Evolutionary conservation across 768 basidiomycete species (phyloP).

Genomic region (Lactarius deliciosus): DNA sequence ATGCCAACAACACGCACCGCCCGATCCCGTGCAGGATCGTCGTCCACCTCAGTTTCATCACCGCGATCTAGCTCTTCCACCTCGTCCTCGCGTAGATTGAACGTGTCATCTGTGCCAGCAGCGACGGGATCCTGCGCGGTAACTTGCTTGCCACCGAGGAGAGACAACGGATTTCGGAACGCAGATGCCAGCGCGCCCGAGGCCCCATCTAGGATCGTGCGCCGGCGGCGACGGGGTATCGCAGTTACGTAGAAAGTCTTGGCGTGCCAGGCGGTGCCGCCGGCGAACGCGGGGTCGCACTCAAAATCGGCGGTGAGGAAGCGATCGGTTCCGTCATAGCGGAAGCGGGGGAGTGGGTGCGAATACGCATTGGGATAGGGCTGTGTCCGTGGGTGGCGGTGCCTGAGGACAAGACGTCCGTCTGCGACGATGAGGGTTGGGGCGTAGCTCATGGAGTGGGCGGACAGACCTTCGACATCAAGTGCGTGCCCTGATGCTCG

Average conservation of each 20-base stretch:
- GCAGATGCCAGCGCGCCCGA: constrained; percentile 62
- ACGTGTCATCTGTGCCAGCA: constrained; percentile 30
- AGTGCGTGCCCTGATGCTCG: constrained; percentile 78
- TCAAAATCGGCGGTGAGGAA: constrained; percentile 62
- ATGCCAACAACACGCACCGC: constrained; percentile 57
- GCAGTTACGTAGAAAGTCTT: constrained; percentile 63
- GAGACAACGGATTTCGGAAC: constrained; percentile 55
- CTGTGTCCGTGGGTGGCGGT: constrained; percentile 68
- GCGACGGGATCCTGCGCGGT: constrained; percentile 24
- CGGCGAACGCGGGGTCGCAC: constrained; percentile 57
- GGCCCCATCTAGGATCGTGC: constrained; percentile 69
- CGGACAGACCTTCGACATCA: constrained; percentile 64
- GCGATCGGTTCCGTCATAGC: constrained; percentile 52
- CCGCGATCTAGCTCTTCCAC: constrained; percentile 74
- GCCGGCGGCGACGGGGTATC: constrained; percentile 66
- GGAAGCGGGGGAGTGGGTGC: constrained; percentile 73
- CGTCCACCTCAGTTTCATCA: constrained; percentile 78
- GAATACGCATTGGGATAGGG: constrained; percentile 80
- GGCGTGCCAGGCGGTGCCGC: constrained; percentile 52
- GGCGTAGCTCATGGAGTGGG: background rate
- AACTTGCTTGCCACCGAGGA: constrained; percentile 37
- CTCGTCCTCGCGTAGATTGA: constrained; percentile 73
- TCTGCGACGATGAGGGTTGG: constrained; percentile 40
- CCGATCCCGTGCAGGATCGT: constrained; percentile 58
- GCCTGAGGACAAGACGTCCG: constrained; percentile 69